phyloP scores from a whole-genome alignment of 441 rosid genomes.

The Pelargonium australe region DNA sequence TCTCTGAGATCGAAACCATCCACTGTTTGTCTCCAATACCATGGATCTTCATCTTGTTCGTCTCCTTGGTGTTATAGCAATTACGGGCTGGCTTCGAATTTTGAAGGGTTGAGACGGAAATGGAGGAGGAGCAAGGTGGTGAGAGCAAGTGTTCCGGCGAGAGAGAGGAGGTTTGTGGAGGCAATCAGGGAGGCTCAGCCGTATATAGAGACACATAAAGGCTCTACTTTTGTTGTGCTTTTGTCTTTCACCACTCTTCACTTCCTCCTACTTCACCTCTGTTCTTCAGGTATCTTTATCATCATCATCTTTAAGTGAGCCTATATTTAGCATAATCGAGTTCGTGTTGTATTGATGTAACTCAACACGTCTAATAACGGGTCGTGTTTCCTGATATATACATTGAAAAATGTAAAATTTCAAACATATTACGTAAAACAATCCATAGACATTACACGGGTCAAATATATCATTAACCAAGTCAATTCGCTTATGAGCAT shows the following conservation, averaged over 20 bases:
- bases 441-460: no score
- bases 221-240: background rate
- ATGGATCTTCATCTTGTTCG: background rate
- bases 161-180: slow-evolving; percentile 6
- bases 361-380: no score
- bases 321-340: no score
- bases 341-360: no score
- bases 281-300: background rate
- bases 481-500: no score
- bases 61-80: background rate
- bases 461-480: no score
- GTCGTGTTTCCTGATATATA: no score
- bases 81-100: background rate
- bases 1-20: background rate
- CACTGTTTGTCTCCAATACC: background rate
- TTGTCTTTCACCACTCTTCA: background rate
- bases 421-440: no score
- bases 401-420: no score
- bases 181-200: slow-evolving; percentile 4
- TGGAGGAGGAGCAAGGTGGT: background rate
- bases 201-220: background rate
- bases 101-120: background rate
- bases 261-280: background rate
- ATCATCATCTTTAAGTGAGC: background rate
- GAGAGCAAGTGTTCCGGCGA: background rate